phyloP scores from a whole-genome alignment of 148 eudicot genomes.

The Linanthus parryae region DNA sequence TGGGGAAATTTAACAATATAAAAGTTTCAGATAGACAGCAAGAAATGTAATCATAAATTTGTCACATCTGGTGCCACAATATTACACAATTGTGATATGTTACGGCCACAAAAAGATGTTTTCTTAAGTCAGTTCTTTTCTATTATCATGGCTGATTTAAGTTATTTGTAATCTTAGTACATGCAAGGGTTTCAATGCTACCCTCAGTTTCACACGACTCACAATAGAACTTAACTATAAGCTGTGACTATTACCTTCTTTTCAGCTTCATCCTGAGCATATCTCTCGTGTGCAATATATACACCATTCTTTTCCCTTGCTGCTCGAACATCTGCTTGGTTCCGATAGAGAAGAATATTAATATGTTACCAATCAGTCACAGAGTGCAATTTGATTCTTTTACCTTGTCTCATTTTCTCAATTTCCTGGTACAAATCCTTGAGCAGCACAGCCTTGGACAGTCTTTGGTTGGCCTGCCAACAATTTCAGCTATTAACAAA shows the following conservation, averaged over 20 bases:
- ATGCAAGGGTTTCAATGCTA: too few species aligned
- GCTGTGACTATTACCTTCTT: constrained; percentile 44
- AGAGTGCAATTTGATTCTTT: constrained; percentile 7
- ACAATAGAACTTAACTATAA: too few species aligned
- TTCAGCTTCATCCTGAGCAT: constrained; percentile 77
- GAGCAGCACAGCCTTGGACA: constrained; percentile 68
- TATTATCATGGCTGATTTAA: not conserved
- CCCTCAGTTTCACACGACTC: too few species aligned
- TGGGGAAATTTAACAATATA: too few species aligned
- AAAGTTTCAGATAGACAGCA: too few species aligned
- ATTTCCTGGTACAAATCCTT: constrained; percentile 75
- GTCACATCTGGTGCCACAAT: too few species aligned
- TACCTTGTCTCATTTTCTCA: constrained; percentile 91
- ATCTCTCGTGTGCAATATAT: constrained; percentile 69
- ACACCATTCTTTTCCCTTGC: constrained; percentile 94
- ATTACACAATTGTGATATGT: too few species aligned
- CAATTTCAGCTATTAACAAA: not conserved
- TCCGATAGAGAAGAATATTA: not conserved
- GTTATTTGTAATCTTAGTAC: too few species aligned
- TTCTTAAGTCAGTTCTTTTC: not conserved
- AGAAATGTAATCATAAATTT: too few species aligned
- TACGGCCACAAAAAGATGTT: not conserved
- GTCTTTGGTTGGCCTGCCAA: constrained; percentile 70
- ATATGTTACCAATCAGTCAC: constrained; percentile 1
- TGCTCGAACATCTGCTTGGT: constrained; percentile 65